Base-by-base conservation (phyloP, 2,329 filamentous ascomycete species). In the Fusarium sp. region DNA sequence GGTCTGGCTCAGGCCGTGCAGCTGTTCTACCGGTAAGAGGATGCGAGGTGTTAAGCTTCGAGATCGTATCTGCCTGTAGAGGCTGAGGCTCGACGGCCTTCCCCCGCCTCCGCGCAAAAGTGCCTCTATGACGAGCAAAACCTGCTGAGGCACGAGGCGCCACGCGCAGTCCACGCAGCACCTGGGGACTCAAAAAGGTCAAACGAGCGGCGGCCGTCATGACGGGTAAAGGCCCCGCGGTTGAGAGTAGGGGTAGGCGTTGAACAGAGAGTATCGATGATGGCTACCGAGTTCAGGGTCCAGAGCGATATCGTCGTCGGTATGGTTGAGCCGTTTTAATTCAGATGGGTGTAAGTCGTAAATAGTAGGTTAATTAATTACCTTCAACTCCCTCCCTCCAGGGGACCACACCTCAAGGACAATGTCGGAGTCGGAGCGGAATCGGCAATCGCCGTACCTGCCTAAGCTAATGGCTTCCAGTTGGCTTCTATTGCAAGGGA, bases 171-270 rank as follows among this genome's bases (percentile, higher is more conserved):
- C 81, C 79, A 50, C 87, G 85, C 73, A 88, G 84, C 50, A 91
- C 75, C 65, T 87, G 85, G 41, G 89, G 88, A 66, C 90, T 91
- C 15, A 91, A 79, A 69, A 91, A 91, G 14, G 85, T 84, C 57
- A 91, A 78, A 69, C 88, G 82, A 57, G 80, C 78, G 21, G 83
- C 80, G 61, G 87, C 81, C 86, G 87, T 81, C 88, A 91, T 91
- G 59, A 41, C 31, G 49, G 48, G 49, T 36, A 48, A 49, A 41
- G 53, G 45, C 37, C 38, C 41, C 32, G 52, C 47, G 32, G 45
- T 38, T 27, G 45, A 44, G 44, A 39, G 48, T 39, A 49, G 39
- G 14, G 37, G 33, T 25, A n/a, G 47, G 39, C 10, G 31, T 29
- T 29, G 31, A 33, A 31, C 25, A 27, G 10, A 29, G 41, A 54